phyloP scores from a whole-genome alignment of 2,329 filamentous ascomycete genomes.

The Didymella keratinophila region DNA sequence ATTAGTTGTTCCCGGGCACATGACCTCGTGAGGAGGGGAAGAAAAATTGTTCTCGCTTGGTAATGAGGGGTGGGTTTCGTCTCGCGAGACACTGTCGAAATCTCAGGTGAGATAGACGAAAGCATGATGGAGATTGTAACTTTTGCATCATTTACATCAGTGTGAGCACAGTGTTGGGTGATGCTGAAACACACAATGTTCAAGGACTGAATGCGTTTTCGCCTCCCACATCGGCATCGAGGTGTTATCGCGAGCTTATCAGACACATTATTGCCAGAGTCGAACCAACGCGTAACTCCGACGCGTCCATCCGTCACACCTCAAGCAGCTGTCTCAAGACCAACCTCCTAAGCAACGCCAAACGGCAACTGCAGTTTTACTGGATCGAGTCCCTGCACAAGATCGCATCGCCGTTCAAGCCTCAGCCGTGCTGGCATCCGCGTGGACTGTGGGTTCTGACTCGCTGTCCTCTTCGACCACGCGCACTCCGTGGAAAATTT shows the following conservation, averaged over 20 bases:
- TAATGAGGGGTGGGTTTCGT: neutral
- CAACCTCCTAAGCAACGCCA: neutral
- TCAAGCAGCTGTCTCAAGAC: neutral
- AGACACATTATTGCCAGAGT: neutral
- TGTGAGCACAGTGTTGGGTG: neutral
- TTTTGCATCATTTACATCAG: conserved; percentile 5
- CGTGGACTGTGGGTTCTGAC: neutral
- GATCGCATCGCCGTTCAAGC: conserved; percentile 4
- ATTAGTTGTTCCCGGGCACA: neutral
- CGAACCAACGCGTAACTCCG: neutral
- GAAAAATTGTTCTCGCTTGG: conserved; percentile 10
- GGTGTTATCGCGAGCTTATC: neutral
- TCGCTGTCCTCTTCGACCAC: neutral
- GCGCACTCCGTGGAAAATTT: neutral
- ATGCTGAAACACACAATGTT: conserved; percentile 5
- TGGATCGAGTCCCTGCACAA: conserved; percentile 8
- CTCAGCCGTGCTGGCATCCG: conserved; percentile 5
- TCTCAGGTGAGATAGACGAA: conserved; percentile 2
- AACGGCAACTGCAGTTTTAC: conserved; percentile 7
- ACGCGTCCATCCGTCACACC: neutral
- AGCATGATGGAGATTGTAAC: conserved; percentile 8
- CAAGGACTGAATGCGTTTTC: neutral
- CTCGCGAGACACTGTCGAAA: neutral
- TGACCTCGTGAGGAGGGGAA: conserved; percentile 8
- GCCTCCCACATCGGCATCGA: conserved; percentile 3